A percentile compares a stretch with the other conserved stretches of the same genome.
Conservation (phyloP, 148 eudicot genomes). For the Cornus florida region DNA sequence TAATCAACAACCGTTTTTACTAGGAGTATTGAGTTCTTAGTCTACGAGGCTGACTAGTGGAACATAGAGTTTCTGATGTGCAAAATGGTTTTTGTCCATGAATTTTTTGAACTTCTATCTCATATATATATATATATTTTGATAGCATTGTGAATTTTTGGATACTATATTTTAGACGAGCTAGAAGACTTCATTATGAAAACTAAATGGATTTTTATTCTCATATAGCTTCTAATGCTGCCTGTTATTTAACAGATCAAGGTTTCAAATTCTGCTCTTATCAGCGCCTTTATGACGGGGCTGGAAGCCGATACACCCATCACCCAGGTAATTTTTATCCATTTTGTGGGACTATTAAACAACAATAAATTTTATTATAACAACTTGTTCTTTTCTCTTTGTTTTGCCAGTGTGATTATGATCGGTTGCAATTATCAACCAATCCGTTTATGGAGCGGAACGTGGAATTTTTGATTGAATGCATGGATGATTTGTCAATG, state of each 20-base stretch:
- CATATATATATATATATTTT: not conserved
- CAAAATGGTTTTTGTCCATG: not conserved
- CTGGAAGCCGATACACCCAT: constrained; percentile 90
- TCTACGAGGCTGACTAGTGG: not conserved
- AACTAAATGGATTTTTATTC: not conserved
- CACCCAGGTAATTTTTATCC: constrained; percentile 50
- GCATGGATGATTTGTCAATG: constrained; percentile 87
- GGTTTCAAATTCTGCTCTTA: constrained; percentile 93
- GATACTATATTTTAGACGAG: not conserved
- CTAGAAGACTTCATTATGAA: not conserved
- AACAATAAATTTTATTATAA: not conserved
- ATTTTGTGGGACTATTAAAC: not conserved
- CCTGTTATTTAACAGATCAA: constrained; percentile 55
- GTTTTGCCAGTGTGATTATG: constrained; percentile 68
- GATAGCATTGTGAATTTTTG: not conserved
- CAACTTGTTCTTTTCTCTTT: constrained; percentile 14
- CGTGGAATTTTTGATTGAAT: constrained; percentile 80
- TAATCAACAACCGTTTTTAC: not conserved
- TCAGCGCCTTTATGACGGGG: constrained; percentile 95
- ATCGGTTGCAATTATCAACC: constrained; percentile 73
- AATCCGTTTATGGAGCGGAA: constrained; percentile 83
- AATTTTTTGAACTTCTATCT: not conserved
- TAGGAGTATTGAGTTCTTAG: not conserved
- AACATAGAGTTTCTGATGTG: not conserved
- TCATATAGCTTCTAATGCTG: not conserved